phyloP scores from a whole-genome alignment of 441 rosid species.

The Adansonia rubrostipa region DNA sequence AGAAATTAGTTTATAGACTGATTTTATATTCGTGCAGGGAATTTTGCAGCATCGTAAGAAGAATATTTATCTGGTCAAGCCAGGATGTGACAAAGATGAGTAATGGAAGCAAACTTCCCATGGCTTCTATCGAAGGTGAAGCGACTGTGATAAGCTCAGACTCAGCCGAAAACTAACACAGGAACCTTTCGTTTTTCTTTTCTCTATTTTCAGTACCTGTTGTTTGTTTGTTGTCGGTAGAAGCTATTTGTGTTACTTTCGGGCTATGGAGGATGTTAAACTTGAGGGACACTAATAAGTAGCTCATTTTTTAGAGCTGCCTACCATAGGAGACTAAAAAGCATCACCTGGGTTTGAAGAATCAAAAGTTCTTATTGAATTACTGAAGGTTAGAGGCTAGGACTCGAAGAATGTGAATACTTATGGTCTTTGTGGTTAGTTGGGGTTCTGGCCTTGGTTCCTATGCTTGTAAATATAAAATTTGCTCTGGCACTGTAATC shows the following conservation, averaged over 20 bases:
- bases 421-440: constrained; percentile 30
- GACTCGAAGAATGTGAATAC: constrained; percentile 29
- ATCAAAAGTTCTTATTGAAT: constrained; percentile 7
- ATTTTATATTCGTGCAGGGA: constrained; percentile 46
- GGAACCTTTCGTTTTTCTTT: neutral
- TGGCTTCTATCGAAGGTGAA: constrained; percentile 49
- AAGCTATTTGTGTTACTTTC: constrained; percentile 14
- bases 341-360: constrained; percentile 15
- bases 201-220: neutral
- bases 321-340: constrained; percentile 27
- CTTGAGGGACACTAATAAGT: constrained; percentile 22
- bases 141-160: constrained; percentile 53
- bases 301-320: constrained; percentile 45
- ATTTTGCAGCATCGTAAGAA: constrained; percentile 70
- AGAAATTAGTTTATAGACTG: neutral
- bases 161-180: constrained; percentile 36
- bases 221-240: constrained; percentile 13
- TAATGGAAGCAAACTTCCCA: constrained; percentile 50
- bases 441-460: neutral
- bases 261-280: constrained; percentile 15
- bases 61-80: constrained; percentile 66
- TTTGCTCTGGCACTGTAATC: constrained; percentile 12
- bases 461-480: constrained; percentile 20
- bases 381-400: constrained; percentile 20
- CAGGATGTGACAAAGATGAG: constrained; percentile 75